These are phyloP conservation scores for Ceratocystis cubensis DNA, from an alignment of 2,329 filamentous ascomycete species.

Conservation along the genomic window DNA sequence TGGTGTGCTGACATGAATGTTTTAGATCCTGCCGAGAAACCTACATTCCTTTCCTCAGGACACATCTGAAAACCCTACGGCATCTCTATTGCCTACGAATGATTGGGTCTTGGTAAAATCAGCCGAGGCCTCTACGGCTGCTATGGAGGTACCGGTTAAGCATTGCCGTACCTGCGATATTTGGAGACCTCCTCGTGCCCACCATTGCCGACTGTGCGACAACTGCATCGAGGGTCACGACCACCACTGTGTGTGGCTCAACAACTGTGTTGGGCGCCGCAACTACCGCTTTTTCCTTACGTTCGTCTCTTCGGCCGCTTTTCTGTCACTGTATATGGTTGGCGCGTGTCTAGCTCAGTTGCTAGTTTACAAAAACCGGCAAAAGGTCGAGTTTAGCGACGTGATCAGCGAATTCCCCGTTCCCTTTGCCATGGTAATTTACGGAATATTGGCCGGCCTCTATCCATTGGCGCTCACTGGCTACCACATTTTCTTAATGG, in stretches of 20 bases:
- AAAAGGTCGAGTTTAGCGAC: slow-evolving; percentile 52
- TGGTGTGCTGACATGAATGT: neutral
- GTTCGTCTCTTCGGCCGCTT: slow-evolving; percentile 68
- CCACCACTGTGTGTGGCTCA: slow-evolving; percentile 97
- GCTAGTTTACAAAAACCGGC: slow-evolving; percentile 52
- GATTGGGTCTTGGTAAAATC: slow-evolving; percentile 91
- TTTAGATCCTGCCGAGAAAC: slow-evolving; percentile 79
- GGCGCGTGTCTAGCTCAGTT: slow-evolving; percentile 71
- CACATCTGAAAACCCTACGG: slow-evolving; percentile 66
- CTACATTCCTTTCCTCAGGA: slow-evolving; percentile 74
- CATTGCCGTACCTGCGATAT: slow-evolving; percentile 97
- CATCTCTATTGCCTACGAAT: slow-evolving; percentile 70
- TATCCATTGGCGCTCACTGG: slow-evolving; percentile 75
- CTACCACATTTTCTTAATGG: slow-evolving; percentile 87
- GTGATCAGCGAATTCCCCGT: slow-evolving; percentile 62
- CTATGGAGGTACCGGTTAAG: slow-evolving; percentile 96
- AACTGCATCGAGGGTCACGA: slow-evolving; percentile 96
- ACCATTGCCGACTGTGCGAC: slow-evolving; percentile 93
- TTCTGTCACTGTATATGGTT: slow-evolving; percentile 65
- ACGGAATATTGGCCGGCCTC: slow-evolving; percentile 57
- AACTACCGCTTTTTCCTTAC: slow-evolving; percentile 98
- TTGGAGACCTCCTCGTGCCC: slow-evolving; percentile 88
- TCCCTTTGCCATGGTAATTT: slow-evolving; percentile 79
- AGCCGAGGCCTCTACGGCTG: slow-evolving; percentile 58
- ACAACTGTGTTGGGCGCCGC: slow-evolving; percentile 91